Evolutionary conservation across 176 grass and related monocot genomes (phyloP), one percentile per base, ranked within the genome.

Genomic region (Panicum miliaceum): DNA sequence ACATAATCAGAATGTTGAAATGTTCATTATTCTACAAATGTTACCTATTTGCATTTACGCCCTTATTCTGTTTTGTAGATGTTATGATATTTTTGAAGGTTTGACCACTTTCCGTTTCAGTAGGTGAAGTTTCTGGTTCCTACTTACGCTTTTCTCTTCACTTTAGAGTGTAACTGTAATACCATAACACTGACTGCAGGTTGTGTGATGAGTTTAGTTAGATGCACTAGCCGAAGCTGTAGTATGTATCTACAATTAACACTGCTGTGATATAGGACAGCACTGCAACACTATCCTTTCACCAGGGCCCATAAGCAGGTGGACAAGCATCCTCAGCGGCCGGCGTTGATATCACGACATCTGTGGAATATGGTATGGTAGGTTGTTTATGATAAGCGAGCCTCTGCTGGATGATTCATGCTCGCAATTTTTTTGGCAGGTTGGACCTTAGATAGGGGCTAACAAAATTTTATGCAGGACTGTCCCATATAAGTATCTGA

Each of bases 351-450:
- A 88, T 81, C 73, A 70, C 45, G 37, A 46, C 84, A 80, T 64
- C 81, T 90, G 53, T 86, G 82, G 68, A 71, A 85, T 89, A 92
- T 88, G 90, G 87, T 92, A 90, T 84, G 85, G 85, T 90, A 85
- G 85, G 83, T 71, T 89, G 86, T 86, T 88, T 81, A 80, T 85
- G 71, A 71, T 77, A 68, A 81, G 74, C 19, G 19, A 80, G 68
- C 79, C 48, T 91, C 20, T n/a, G 66, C 80, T 68, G 64, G 66
- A 87, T 70, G 81, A 77, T 56, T 92, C 52, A 80, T 89, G 69
- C 74, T 78, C 70, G 64, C 19, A 16, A 41, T 84, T 76, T 36
- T 51, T 86, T 78, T 81, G 32, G 61, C 67, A 72, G 63, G 48
- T 47, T 58, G 63, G 59, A 68, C 62, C 58, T 48, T 78, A 75